Conservation (phyloP, 176 grass and related monocot genomes). For the Cocos nucifera region DNA sequence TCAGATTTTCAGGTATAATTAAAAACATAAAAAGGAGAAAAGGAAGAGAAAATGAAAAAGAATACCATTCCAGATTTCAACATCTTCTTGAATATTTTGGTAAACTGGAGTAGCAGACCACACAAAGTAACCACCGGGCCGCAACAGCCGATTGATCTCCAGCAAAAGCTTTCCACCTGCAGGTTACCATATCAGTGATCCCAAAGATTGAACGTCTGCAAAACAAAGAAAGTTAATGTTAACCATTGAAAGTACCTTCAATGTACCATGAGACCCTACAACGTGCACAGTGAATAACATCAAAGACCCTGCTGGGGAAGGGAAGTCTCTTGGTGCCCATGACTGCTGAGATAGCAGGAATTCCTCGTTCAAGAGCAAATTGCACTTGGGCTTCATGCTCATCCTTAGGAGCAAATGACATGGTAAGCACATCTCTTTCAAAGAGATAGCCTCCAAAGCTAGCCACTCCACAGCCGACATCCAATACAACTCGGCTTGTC, state of each 20-base stretch:
- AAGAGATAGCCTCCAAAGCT: slow-evolving; percentile 90
- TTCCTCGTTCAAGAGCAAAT: slow-evolving; percentile 91
- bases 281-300: slow-evolving; percentile 79
- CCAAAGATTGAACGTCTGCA: neutral
- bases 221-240: neutral
- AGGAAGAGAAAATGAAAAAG: slow-evolving; percentile 7
- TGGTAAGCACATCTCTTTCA: slow-evolving; percentile 67
- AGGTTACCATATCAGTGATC: neutral
- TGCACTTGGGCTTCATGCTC: slow-evolving; percentile 99
- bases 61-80: slow-evolving; percentile 84
- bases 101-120: slow-evolving; percentile 96
- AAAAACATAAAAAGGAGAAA: neutral
- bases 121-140: slow-evolving; percentile 84
- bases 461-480: slow-evolving; percentile 93
- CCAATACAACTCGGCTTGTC: slow-evolving; percentile 52
- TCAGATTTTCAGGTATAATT: too few species aligned
- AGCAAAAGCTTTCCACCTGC: slow-evolving; percentile 63
- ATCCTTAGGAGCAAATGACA: slow-evolving; percentile 95
- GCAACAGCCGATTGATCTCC: slow-evolving; percentile 72
- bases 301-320: slow-evolving; percentile 66
- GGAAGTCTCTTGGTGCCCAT: slow-evolving; percentile 85
- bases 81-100: slow-evolving; percentile 60
- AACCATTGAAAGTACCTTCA: slow-evolving; percentile 32
- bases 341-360: slow-evolving; percentile 84
- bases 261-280: slow-evolving; percentile 92